Evolutionary conservation across 73 alveolate species (phyloP).

Genomic region (Effrenium voratum): DNA sequence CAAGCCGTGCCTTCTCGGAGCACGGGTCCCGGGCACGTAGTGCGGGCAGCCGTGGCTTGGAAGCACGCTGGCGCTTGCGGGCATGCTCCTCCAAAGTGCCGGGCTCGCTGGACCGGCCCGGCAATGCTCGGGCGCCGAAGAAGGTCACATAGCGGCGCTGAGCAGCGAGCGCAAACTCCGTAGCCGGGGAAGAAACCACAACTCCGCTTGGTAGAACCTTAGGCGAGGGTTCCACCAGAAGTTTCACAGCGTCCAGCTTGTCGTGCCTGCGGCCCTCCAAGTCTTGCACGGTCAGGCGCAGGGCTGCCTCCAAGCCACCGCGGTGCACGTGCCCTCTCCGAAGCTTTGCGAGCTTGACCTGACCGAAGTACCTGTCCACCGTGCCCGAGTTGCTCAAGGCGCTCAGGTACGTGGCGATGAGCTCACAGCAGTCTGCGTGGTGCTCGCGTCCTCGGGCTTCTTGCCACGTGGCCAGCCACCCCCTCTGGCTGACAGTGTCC

Average conservation of each 20-base stretch:
- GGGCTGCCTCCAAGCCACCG: not conserved
- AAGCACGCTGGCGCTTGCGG: not conserved
- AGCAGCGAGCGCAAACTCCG: not conserved
- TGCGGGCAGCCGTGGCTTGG: conserved; percentile 3
- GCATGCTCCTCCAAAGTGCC: not conserved
- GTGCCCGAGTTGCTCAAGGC: not conserved
- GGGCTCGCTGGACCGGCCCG: conserved; percentile 2
- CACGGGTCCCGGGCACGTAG: not conserved
- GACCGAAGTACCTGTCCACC: conserved; percentile 8
- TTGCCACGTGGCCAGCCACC: not conserved
- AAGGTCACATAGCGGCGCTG: not conserved
- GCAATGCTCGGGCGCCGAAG: not conserved
- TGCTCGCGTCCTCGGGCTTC: not conserved
- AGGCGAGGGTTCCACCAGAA: not conserved
- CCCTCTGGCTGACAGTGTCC: not conserved
- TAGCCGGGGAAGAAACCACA: not conserved
- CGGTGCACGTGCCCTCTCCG: not conserved
- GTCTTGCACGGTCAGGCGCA: conserved; percentile 22
- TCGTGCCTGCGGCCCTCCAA: not conserved
- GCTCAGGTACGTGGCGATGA: conserved; percentile 4
- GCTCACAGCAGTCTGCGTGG: not conserved
- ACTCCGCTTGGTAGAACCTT: not conserved
- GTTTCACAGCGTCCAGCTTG: not conserved
- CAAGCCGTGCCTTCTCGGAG: conserved; percentile 9
- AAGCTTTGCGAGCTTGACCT: not conserved